Conservation (phyloP, 352 stramenopile species). For the Globisporangium spiculum region DNA sequence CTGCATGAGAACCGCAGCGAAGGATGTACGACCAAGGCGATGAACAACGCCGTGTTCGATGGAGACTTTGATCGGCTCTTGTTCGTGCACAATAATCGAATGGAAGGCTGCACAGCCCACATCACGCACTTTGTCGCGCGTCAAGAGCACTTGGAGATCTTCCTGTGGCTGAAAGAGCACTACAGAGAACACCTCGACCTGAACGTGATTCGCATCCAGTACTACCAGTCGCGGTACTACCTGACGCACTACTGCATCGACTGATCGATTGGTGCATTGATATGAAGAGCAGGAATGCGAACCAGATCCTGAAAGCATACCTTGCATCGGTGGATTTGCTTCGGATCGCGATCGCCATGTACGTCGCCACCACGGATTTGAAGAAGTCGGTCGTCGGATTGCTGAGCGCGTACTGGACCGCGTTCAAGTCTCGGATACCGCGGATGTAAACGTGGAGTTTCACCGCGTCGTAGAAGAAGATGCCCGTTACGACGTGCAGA, state of each 20-base stretch:
- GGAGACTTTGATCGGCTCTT: background rate
- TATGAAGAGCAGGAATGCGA: too few relatives aligned
- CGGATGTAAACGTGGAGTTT: too few relatives aligned
- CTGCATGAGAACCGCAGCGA: background rate
- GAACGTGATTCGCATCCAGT: background rate
- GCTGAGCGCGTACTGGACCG: too few relatives aligned
- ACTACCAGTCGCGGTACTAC: background rate
- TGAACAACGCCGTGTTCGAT: constrained; percentile 2
- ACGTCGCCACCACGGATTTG: too few relatives aligned
- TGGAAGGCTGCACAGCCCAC: background rate
- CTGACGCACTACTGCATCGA: background rate
- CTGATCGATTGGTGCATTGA: background rate
- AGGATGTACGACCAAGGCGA: background rate
- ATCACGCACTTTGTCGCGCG: background rate
- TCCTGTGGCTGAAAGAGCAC: constrained; percentile 1
- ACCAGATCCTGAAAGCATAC: too few relatives aligned
- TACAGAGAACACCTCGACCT: background rate
- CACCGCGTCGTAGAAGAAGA: too few relatives aligned
- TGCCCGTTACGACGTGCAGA: too few relatives aligned
- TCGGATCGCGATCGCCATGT: too few relatives aligned
- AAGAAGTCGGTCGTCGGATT: too few relatives aligned
- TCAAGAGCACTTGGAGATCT: background rate
- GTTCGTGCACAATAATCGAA: background rate
- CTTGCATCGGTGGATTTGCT: too few relatives aligned
- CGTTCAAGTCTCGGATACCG: too few relatives aligned